Evolutionary conservation across 2,329 filamentous ascomycete species (phyloP).

Genomic region (Ceratocystis alfenasii): DNA sequence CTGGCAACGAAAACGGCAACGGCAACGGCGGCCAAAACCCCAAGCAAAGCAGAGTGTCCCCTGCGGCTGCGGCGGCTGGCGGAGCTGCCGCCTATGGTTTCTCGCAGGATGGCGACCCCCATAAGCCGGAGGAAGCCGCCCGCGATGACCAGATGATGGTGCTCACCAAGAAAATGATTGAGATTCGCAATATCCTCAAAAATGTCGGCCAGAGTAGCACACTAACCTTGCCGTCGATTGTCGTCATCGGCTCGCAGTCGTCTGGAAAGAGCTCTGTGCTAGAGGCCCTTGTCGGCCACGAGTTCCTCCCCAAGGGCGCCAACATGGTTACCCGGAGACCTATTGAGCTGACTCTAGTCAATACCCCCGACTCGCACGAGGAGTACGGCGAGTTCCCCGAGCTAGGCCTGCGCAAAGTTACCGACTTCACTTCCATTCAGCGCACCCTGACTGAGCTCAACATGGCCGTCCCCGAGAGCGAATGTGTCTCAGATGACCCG

Average conservation of each 20-base stretch:
- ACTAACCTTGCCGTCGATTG: slow-evolving; percentile 84
- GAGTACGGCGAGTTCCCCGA: slow-evolving; percentile 97
- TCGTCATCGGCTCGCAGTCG: slow-evolving; percentile 97
- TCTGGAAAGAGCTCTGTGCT: slow-evolving; percentile 96
- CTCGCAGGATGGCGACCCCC: slow-evolving; percentile 62
- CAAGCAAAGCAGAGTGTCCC: slow-evolving; percentile 48
- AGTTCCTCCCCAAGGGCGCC: slow-evolving; percentile 92
- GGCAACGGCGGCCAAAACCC: slow-evolving; percentile 42
- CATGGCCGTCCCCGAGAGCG: slow-evolving; percentile 73
- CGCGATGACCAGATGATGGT: slow-evolving; percentile 99
- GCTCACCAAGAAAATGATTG: slow-evolving; percentile 98
- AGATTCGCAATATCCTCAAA: slow-evolving; percentile 84
- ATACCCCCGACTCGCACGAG: slow-evolving; percentile 72
- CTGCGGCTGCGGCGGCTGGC: slow-evolving; percentile 55
- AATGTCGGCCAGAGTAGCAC: slow-evolving; percentile 84
- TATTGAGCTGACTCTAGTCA: slow-evolving; percentile 91
- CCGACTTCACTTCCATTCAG: slow-evolving; percentile 85
- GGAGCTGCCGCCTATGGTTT: slow-evolving; percentile 56
- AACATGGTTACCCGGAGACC: slow-evolving; percentile 97
- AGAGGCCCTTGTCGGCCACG: slow-evolving; percentile 93
- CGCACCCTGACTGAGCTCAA: slow-evolving; percentile 91
- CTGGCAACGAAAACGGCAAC: slow-evolving; percentile 35
- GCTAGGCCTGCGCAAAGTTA: slow-evolving; percentile 75
- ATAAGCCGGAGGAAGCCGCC: slow-evolving; percentile 52
- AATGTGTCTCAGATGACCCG: slow-evolving; percentile 92